A percentile compares a stretch with the other conserved stretches of the same genome.
Conservation (phyloP, 2,329 filamentous ascomycete genomes). For the Penicillium decumbens region DNA sequence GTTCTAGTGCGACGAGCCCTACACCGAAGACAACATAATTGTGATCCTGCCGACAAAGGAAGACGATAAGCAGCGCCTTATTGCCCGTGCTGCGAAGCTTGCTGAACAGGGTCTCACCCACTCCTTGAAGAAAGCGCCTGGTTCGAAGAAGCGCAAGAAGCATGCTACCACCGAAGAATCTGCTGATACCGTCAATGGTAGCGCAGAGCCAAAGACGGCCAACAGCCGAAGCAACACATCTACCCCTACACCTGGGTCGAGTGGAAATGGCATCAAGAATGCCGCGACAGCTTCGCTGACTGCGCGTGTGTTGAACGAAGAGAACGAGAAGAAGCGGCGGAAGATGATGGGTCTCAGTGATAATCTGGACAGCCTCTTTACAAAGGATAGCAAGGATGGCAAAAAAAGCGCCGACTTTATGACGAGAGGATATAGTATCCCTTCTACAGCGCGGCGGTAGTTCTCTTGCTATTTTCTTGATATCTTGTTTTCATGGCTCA, state of each 20-base stretch:
- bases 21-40: constrained; percentile 72
- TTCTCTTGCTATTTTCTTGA: constrained; percentile 1
- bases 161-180: constrained; percentile 41
- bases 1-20: constrained; percentile 66
- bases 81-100: constrained; percentile 63
- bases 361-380: constrained; percentile 54
- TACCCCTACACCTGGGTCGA: constrained; percentile 30
- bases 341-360: constrained; percentile 62
- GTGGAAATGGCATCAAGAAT: constrained; percentile 71
- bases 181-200: constrained; percentile 12
- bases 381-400: constrained; percentile 41
- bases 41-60: constrained; percentile 69
- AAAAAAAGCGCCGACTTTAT: constrained; percentile 53
- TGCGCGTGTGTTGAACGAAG: constrained; percentile 78
- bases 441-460: constrained; percentile 41
- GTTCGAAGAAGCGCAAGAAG: constrained; percentile 71
- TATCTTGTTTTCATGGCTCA: constrained; percentile 3
- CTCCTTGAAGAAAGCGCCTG: constrained; percentile 73
- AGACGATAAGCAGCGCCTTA: constrained; percentile 64
- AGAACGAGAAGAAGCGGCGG: constrained; percentile 72
- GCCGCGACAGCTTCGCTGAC: constrained; percentile 78
- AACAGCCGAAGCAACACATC: constrained; percentile 11
- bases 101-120: constrained; percentile 71
- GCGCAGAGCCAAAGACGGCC: constrained; percentile 20
- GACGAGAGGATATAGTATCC: constrained; percentile 55